These are phyloP conservation scores for Trichosporon coremiiforme DNA, from an alignment of 1,284 basidiomycete species.

Conservation along the genomic window DNA sequence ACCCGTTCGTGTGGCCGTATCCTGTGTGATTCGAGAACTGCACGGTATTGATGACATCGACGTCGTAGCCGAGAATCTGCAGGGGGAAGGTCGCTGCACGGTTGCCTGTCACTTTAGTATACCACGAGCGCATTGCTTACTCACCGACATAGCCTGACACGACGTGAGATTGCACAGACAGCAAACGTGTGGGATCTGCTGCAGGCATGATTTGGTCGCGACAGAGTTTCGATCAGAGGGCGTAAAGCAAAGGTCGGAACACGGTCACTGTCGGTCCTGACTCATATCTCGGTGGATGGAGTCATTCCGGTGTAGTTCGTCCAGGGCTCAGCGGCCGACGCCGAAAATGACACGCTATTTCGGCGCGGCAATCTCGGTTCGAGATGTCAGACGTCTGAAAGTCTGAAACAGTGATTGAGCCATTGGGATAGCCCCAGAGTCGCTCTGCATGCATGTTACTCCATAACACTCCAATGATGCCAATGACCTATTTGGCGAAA, in stretches of 20 bases:
- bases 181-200: constrained; percentile 51
- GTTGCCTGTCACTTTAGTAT: constrained; percentile 58
- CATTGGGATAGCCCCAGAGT: too few species aligned
- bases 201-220: not conserved
- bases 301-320: not conserved
- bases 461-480: too few species aligned
- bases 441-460: too few species aligned
- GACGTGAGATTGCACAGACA: constrained; percentile 86
- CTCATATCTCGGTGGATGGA: not conserved
- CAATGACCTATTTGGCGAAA: too few species aligned
- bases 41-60: constrained; percentile 95
- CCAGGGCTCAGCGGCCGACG: not conserved
- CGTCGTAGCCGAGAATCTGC: constrained; percentile 92
- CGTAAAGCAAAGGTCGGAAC: not conserved
- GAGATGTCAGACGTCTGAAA: too few species aligned
- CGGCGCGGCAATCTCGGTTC: not conserved
- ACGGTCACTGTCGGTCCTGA: not conserved
- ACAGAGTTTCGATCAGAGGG: not conserved
- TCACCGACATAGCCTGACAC: constrained; percentile 93
- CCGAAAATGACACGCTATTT: constrained; percentile 17
- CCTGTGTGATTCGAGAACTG: constrained; percentile 87
- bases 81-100: constrained; percentile 89
- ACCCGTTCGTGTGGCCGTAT: constrained; percentile 73
- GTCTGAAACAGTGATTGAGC: too few species aligned
- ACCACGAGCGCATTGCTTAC: constrained; percentile 20